Evolutionary conservation across 2,329 filamentous ascomycete species (phyloP), one percentile per base, ranked within the genome.

Genomic region (Aspergillus pseudoglaucus): DNA sequence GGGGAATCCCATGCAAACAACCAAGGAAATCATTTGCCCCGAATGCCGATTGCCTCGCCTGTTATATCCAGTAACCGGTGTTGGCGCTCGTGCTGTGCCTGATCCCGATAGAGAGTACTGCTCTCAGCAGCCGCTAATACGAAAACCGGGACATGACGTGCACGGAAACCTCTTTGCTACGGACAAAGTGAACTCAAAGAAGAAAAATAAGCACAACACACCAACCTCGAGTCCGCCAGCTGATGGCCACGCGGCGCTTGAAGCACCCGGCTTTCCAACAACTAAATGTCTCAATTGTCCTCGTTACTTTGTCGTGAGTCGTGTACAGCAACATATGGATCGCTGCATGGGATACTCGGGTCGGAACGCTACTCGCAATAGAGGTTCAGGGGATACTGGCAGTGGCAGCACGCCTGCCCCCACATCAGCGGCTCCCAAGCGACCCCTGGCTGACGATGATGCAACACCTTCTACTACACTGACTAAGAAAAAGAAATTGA

Each of bases 321-420:
- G 79, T 42, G 79, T 82, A 45, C 79, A 79, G 14, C 78, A 81
- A 58, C 80, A 83, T 59, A 59, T 83, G 46, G 80, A 83, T 54
- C 78, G 81, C 51, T 83, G 80, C 53, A 69, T 83, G 54, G 79
- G 79, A 20, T 73, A 81, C 23, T 75, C 73, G 17, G 79, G 79
- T 1, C 68, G 80, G 10, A 73, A 75, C 53, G 73, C 72, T 59
- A 54, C 71, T 59, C 59, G 75, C 57, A 62, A 75, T 61, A 65
- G 75, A 62, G 57, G 74, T 52, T 53, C 68, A 57, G 46, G 71
- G 61, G 54, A 76, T 63, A 69, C 71, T 64, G 60, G 73, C 61
- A 47, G 67, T 60, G 51, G 65, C 60, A 20, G 17, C 17, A 39
- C 15, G 10, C 37, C 37, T 39, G 14, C 37, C 22, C 10, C 37